Conservation (phyloP, 2,329 filamentous ascomycete species). For the Fusarium burgessii region DNA sequence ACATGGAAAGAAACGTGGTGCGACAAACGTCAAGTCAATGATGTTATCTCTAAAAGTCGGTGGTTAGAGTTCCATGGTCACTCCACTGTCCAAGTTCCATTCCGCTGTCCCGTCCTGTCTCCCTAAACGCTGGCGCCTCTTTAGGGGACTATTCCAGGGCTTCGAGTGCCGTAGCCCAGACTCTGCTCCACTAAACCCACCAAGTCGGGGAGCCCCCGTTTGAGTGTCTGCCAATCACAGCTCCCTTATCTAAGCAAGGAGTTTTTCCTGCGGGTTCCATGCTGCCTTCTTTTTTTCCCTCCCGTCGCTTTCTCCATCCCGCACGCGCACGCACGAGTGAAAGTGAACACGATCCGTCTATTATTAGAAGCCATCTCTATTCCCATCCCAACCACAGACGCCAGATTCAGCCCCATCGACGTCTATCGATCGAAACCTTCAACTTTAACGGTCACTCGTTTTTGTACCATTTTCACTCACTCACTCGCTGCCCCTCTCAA, state of each 20-base stretch:
- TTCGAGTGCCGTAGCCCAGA: slow-evolving; percentile 21
- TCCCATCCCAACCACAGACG: slow-evolving; percentile 42
- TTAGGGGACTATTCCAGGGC: slow-evolving; percentile 30
- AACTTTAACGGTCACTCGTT: slow-evolving; percentile 24
- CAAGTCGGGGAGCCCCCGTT: slow-evolving; percentile 20
- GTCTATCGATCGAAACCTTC: slow-evolving; percentile 33
- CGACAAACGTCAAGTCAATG: slow-evolving; percentile 6
- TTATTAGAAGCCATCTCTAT: slow-evolving; percentile 48
- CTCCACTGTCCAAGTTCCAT: not conserved
- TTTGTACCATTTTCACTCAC: not conserved
- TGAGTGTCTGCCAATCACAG: slow-evolving; percentile 3
- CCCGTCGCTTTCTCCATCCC: slow-evolving; percentile 39
- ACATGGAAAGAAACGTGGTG: slow-evolving; percentile 10
- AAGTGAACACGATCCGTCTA: slow-evolving; percentile 50
- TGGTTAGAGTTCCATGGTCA: slow-evolving; percentile 25
- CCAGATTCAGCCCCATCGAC: slow-evolving; percentile 50
- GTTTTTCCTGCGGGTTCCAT: slow-evolving; percentile 36
- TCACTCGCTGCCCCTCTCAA: slow-evolving; percentile 1
- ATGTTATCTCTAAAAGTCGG: slow-evolving; percentile 26
- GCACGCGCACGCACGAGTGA: slow-evolving; percentile 40
- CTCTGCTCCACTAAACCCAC: slow-evolving; percentile 14
- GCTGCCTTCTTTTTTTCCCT: slow-evolving; percentile 45
- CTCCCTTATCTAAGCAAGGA: slow-evolving; percentile 37
- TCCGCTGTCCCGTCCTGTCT: slow-evolving; percentile 6
- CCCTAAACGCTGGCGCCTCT: slow-evolving; percentile 23